These are phyloP conservation scores for Ustulina deusta DNA, from an alignment of 2,329 filamentous ascomycete genomes.

Conservation along the genomic window DNA sequence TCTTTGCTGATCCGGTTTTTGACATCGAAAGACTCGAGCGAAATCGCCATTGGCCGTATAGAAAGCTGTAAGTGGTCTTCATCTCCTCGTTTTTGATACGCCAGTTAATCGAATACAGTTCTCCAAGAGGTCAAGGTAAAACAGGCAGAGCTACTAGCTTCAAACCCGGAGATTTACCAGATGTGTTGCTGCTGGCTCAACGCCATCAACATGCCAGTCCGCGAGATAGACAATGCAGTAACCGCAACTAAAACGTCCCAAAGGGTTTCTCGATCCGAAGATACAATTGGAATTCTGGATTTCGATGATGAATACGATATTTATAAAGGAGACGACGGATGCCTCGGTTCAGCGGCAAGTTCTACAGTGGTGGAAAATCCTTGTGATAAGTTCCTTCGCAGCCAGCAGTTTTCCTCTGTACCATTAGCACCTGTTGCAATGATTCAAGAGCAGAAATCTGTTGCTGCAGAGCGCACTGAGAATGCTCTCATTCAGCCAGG, in stretches of 20 bases:
- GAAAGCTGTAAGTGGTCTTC: constrained; percentile 36
- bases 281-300: constrained; percentile 10
- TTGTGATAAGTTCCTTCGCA: not conserved
- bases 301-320: constrained; percentile 29
- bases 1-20: constrained; percentile 35
- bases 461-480: not conserved
- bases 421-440: not conserved
- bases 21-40: not conserved
- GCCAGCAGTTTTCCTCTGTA: not conserved
- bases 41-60: constrained; percentile 25
- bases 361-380: not conserved
- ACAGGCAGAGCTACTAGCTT: constrained; percentile 41
- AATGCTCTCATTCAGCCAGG: not conserved
- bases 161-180: constrained; percentile 35
- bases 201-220: constrained; percentile 40
- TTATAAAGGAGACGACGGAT: constrained; percentile 9
- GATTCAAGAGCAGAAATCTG: not conserved
- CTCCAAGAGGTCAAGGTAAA: constrained; percentile 37
- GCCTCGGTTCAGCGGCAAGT: not conserved
- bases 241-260: not conserved
- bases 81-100: not conserved
- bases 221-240: not conserved
- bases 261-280: not conserved
- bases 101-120: constrained; percentile 40
- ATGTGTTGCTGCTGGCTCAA: constrained; percentile 41